A percentile compares a stretch with the other conserved stretches of the same genome.
Conservation (phyloP, 371 early-diverging fungal genomes). For the Entomophthora muscae region DNA sequence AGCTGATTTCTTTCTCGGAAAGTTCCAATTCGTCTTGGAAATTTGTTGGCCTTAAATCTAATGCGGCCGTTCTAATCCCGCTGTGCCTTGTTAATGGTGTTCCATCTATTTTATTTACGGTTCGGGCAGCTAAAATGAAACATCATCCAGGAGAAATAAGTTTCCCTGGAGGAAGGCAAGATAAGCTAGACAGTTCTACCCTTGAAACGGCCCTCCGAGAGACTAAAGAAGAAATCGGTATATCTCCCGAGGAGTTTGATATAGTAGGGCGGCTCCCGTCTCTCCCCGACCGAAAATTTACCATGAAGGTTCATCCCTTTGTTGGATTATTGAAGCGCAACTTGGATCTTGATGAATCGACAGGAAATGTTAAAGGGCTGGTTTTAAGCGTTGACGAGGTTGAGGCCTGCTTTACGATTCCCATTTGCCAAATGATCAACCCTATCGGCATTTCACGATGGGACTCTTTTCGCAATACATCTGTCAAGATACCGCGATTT, state of each 20-base stretch:
- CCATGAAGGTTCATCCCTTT: slow-evolving; percentile 53
- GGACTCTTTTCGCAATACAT: slow-evolving; percentile 34
- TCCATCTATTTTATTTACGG: slow-evolving; percentile 62
- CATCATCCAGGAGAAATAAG: slow-evolving; percentile 66
- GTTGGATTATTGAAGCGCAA: slow-evolving; percentile 37
- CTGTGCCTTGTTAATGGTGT: slow-evolving; percentile 41
- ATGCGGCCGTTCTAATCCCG: slow-evolving; percentile 19
- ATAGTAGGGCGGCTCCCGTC: slow-evolving; percentile 45
- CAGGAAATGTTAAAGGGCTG: slow-evolving; percentile 16
- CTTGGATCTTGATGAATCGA: slow-evolving; percentile 10
- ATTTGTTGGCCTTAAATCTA: too few relatives aligned
- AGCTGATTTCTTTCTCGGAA: too few relatives aligned
- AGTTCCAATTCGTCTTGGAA: too few relatives aligned
- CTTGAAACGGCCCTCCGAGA: slow-evolving; percentile 63
- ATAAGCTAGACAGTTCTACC: slow-evolving; percentile 29
- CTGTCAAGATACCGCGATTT: slow-evolving; percentile 38
- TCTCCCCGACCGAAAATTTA: slow-evolving; percentile 39
- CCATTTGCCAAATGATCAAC: slow-evolving; percentile 39
- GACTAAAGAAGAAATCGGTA: slow-evolving; percentile 65
- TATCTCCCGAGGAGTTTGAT: slow-evolving; percentile 25
- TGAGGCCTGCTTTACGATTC: slow-evolving; percentile 42
- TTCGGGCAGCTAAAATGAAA: slow-evolving; percentile 44
- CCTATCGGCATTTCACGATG: slow-evolving; percentile 18
- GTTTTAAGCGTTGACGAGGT: slow-evolving; percentile 49
- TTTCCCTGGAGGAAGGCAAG: slow-evolving; percentile 66